phyloP scores from a whole-genome alignment of 2,329 filamentous ascomycete genomes.

The Penicillium concentricum region DNA sequence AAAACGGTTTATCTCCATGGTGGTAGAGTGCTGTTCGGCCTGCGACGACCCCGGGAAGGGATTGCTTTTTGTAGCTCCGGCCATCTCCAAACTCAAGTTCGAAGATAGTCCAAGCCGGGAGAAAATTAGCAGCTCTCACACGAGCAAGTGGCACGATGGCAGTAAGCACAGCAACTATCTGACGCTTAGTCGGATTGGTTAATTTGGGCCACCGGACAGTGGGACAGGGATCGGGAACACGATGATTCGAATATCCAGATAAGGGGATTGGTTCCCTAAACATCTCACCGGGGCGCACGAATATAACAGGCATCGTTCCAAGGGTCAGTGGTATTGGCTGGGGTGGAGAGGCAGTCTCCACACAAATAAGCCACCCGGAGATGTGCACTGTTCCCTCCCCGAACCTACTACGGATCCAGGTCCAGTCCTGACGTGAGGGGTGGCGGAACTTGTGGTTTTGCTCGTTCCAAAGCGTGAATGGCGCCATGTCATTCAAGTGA shows the following conservation, averaged over 20 bases:
- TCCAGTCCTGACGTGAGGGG: background rate
- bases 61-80: constrained; percentile 6
- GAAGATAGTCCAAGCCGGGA: constrained; percentile 13
- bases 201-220: constrained; percentile 7
- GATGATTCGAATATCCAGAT: constrained; percentile 5
- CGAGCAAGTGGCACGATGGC: constrained; percentile 7
- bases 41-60: constrained; percentile 10
- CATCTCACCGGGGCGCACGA: background rate
- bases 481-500: constrained; percentile 10
- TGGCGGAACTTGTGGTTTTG: constrained; percentile 2
- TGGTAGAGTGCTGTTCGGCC: constrained; percentile 15
- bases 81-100: constrained; percentile 10
- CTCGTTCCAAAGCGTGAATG: constrained; percentile 12
- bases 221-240: constrained; percentile 8
- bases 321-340: constrained; percentile 10
- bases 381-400: background rate
- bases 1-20: constrained; percentile 8
- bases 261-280: background rate
- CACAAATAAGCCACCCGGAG: constrained; percentile 6
- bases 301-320: constrained; percentile 9
- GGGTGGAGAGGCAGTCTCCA: constrained; percentile 8
- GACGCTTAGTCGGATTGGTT: constrained; percentile 5
- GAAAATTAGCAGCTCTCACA: constrained; percentile 9
- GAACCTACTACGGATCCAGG: constrained; percentile 9
- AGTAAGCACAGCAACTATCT: constrained; percentile 1